phyloP scores from a whole-genome alignment of 2,329 filamentous ascomycete genomes.

The Trichoderma sp. region DNA sequence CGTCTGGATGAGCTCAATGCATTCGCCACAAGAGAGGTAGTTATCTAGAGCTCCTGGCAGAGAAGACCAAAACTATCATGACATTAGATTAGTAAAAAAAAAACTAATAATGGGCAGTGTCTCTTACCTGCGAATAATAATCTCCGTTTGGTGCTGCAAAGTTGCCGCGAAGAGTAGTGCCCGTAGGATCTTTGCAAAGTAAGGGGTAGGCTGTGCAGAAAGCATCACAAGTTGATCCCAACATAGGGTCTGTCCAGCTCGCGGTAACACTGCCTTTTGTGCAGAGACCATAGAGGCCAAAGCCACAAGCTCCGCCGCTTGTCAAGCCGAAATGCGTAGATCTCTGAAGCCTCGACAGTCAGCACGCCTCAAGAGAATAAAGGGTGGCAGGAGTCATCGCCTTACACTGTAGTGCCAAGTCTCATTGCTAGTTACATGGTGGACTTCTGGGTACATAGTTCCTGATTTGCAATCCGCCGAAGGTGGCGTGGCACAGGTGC shows the following conservation, averaged over 20 bases:
- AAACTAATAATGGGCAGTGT: too few relatives aligned
- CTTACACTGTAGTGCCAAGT: slow-evolving; percentile 13
- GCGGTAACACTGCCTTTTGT: slow-evolving; percentile 2
- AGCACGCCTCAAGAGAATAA: not conserved
- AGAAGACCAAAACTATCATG: slow-evolving; percentile 1
- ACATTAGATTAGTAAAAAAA: not conserved
- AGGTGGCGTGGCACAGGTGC: not conserved
- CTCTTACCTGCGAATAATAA: not conserved
- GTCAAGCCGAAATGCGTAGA: slow-evolving; percentile 11
- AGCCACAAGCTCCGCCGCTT: slow-evolving; percentile 12
- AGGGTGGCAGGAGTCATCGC: not conserved
- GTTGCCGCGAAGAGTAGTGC: slow-evolving; percentile 11
- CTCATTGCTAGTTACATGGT: not conserved
- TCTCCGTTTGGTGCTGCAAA: slow-evolving; percentile 15
- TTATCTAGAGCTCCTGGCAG: not conserved
- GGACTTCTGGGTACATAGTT: slow-evolving; percentile 12
- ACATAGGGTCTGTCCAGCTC: slow-evolving; percentile 11
- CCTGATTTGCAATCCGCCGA: slow-evolving; percentile 6
- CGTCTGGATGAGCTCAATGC: slow-evolving; percentile 1
- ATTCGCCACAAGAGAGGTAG: slow-evolving; percentile 14
- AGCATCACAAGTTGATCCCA: slow-evolving; percentile 4
- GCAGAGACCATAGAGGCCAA: slow-evolving; percentile 13
- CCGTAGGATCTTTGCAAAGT: slow-evolving; percentile 9
- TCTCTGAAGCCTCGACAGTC: not conserved
- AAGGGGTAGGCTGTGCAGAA: slow-evolving; percentile 10